A percentile compares a stretch with the other conserved stretches of the same genome.
Conservation (phyloP, 257 asterid species). For the Cinchona pubescens region DNA sequence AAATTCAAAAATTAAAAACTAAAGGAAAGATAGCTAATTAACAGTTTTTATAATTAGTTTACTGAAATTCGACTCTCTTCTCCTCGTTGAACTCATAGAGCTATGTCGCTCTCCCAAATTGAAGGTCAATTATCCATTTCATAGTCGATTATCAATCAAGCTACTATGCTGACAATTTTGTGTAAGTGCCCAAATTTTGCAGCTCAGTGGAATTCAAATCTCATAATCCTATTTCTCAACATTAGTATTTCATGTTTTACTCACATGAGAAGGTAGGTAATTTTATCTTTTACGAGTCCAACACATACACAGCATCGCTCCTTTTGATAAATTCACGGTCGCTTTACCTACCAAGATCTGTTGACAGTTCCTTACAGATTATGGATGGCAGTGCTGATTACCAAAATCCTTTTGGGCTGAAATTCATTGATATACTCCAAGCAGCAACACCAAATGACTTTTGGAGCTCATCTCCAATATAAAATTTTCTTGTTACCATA, state of each 20-base stretch:
- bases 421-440: not conserved
- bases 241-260: not conserved
- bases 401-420: not conserved
- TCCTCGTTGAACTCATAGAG: not conserved
- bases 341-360: not conserved
- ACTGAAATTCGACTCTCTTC: no score
- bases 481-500: not conserved
- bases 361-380: not conserved
- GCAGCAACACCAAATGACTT: not conserved
- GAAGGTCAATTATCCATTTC: not conserved
- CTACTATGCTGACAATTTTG: no score
- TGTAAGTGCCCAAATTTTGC: no score
- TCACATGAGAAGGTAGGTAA: not conserved
- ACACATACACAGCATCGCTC: not conserved
- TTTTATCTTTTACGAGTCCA: not conserved
- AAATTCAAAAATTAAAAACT: not conserved
- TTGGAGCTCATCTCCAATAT: not conserved
- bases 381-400: not conserved
- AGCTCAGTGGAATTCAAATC: not conserved
- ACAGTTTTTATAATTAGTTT: not conserved
- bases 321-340: not conserved
- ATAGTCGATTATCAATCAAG: not conserved
- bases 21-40: not conserved
- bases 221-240: not conserved
- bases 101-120: not conserved